Evolutionary conservation across 192 early-diverging fungal genomes (phyloP).

Genomic region (Coemansia sp.): DNA sequence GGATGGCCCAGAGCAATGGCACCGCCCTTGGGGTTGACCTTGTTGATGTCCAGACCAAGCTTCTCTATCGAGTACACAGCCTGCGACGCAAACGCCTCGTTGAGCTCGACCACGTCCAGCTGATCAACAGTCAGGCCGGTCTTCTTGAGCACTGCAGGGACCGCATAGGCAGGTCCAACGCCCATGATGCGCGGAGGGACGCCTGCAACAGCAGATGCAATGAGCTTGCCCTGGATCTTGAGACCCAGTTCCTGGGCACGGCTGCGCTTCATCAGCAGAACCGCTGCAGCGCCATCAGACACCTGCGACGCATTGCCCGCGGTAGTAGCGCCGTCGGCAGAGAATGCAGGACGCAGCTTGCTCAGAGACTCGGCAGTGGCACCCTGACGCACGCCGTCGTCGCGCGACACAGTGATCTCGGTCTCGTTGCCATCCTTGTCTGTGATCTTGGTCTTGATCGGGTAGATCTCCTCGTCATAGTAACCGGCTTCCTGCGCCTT

Average conservation of each 20-base stretch:
- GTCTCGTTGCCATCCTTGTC: constrained; percentile 81
- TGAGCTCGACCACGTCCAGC: constrained; percentile 89
- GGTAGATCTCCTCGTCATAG: constrained; percentile 90
- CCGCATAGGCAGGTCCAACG: constrained; percentile 92
- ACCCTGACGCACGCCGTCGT: constrained; percentile 88
- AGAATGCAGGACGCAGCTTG: constrained; percentile 90
- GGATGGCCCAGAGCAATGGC: constrained; percentile 99
- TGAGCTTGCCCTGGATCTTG: constrained; percentile 82
- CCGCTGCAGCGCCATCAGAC: constrained; percentile 95
- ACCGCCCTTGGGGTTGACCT: constrained; percentile 98
- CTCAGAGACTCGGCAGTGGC: constrained; percentile 74
- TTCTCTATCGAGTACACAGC: constrained; percentile 89
- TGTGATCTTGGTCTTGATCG: constrained; percentile 69
- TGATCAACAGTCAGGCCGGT: constrained; percentile 74
- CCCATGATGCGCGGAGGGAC: constrained; percentile 96
- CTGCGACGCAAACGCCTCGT: constrained; percentile 99
- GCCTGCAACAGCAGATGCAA: constrained; percentile 85
- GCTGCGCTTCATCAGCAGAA: constrained; percentile 92
- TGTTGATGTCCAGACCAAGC: constrained; percentile 80
- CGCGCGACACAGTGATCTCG: constrained; percentile 71
- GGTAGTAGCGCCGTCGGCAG: constrained; percentile 78
- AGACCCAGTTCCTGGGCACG: constrained; percentile 84
- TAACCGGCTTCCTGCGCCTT: constrained; percentile 86
- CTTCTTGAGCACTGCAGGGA: constrained; percentile 83
- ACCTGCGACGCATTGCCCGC: constrained; percentile 98